Evolutionary conservation across 805 yeast species (phyloP), one percentile per base, ranked within the genome.

Genomic region (Ogataea methylovora): DNA sequence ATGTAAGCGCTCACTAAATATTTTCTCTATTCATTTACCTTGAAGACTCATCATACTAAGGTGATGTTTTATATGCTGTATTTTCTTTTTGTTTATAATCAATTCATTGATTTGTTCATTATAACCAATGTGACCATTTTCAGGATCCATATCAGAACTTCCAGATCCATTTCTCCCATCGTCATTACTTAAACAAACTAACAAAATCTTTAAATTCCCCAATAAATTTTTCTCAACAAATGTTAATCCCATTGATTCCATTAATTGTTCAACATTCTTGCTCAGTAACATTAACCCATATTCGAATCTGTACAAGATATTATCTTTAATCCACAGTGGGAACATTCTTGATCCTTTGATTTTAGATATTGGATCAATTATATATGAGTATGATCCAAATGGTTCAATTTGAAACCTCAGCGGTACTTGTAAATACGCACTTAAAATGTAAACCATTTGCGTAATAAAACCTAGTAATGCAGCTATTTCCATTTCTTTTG

Each of bases 271-370:
- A 26, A 73, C 55, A 43, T 71, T 59, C 40, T 68, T 67, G 36
- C 62, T 58, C 27, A 74, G 51, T 17, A 74, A 48, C 22, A 60
- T 58, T 14, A 71, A 49, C 1, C 68, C 79, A 47, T 69, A 73
- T 37, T 74, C 73, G 32, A 72, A 71, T 21, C 74, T 51, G 38
- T 67, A 60, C 18, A 49, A 44, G 13, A 46, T 43, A 33, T 63
- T 64, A 9, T 68, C 71, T 13, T 63, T 60, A n/a, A 70, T 56
- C 64, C 73, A 72, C 28, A 73, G 44, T 4, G 79, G 79, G 42
- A 69, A 72, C 25, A 63, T 44, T 15, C 41, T 54, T 27, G 56
- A 57, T 12, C 58, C 68, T 40, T 50, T 60, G 18, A 65, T 54
- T 14, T 51, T 49, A 23, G 71, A 61, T 12, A 73, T 63, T 2